Evolutionary conservation across 73 alveolate genomes (phyloP).

Genomic region (Durusdinium trenchii): DNA sequence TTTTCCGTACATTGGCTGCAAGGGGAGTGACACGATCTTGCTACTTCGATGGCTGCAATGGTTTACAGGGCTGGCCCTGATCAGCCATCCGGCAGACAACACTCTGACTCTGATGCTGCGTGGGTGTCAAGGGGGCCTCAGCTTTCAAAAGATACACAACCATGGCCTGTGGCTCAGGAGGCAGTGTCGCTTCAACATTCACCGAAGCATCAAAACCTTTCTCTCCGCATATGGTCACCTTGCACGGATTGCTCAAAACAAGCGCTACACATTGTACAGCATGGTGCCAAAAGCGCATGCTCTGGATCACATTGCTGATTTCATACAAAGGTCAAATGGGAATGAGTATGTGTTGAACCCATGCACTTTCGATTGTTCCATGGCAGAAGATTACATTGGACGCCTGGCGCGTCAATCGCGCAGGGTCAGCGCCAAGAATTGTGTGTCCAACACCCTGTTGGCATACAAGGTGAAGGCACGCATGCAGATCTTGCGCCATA

Average conservation of each 20-base stretch:
- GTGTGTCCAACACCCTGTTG: neutral
- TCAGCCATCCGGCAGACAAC: neutral
- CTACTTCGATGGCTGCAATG: constrained; percentile 9
- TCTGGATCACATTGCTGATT: neutral
- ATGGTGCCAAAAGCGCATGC: constrained; percentile 51
- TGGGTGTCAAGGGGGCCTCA: neutral
- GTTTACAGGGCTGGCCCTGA: neutral
- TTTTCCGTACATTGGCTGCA: constrained; percentile 29
- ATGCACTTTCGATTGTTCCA: neutral
- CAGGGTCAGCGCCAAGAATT: neutral
- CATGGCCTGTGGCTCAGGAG: neutral
- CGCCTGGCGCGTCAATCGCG: neutral
- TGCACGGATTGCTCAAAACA: neutral
- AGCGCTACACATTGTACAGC: neutral
- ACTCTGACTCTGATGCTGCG: neutral
- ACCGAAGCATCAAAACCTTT: neutral
- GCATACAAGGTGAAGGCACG: neutral
- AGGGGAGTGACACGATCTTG: constrained; percentile 15
- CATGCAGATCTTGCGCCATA: neutral
- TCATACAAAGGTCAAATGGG: neutral
- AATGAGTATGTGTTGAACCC: neutral
- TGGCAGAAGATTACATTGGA: constrained; percentile 1
- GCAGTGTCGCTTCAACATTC: neutral
- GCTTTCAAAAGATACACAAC: neutral
- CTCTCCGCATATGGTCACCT: constrained; percentile 8